Conservation (phyloP, 371 early-diverging fungal genomes). For the Smittium mucronatum region DNA sequence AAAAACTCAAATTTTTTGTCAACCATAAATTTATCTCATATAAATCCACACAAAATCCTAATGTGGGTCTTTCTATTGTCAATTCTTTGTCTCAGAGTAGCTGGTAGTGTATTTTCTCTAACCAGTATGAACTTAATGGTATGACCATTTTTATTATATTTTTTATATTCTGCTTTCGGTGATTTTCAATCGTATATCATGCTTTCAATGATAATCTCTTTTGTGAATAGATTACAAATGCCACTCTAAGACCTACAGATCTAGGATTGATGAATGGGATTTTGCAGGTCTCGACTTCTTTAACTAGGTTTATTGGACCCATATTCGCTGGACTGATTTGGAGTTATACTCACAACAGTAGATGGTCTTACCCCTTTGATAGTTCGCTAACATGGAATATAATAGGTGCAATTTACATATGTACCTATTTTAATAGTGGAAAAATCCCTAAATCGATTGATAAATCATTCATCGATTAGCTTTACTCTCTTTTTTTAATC, state of each 20-base stretch:
- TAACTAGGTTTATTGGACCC: conserved; percentile 22
- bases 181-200: not conserved
- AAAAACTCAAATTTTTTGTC: not conserved
- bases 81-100: not conserved
- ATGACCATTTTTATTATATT: not conserved
- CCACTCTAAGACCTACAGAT: conserved; percentile 22
- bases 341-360: not conserved
- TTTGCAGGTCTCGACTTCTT: conserved; percentile 24
- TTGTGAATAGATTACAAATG: conserved; percentile 17
- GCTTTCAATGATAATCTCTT: too few relatives aligned
- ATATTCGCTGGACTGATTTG: conserved; percentile 22
- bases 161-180: too few relatives aligned
- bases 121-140: conserved; percentile 10
- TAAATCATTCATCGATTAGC: not conserved
- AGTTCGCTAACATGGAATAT: conserved; percentile 4
- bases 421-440: not conserved
- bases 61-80: not conserved
- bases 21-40: too few relatives aligned
- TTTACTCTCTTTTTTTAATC: not conserved
- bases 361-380: conserved; percentile 4
- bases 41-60: too few relatives aligned
- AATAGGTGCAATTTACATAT: not conserved
- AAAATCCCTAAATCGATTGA: not conserved
- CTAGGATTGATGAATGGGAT: conserved; percentile 30
- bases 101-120: conserved; percentile 8